Percentiles rank a stretch among this genome's conserved stretches.
These are phyloP conservation scores for Nicotiana knightiana DNA, from an alignment of 257 asterid species.

Conservation along the genomic window DNA sequence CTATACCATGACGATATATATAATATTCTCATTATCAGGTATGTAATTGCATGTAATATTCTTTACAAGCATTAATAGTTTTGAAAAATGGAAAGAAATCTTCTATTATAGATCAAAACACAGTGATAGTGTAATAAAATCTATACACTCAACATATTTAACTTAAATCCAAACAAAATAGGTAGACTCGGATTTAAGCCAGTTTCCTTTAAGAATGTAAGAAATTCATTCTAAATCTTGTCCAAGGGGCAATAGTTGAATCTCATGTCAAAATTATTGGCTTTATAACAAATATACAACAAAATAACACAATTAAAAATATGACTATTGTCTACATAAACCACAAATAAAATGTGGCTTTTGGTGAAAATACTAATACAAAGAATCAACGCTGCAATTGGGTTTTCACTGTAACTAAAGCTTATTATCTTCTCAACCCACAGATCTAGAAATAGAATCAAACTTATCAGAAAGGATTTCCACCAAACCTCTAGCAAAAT, in stretches of 20 bases:
- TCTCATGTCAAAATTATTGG: neutral
- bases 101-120: too few relatives aligned
- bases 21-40: too few relatives aligned
- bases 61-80: too few relatives aligned
- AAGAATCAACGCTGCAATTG: neutral
- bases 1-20: too few relatives aligned
- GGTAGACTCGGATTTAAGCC: too few relatives aligned
- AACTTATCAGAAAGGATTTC: neutral
- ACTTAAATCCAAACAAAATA: too few relatives aligned
- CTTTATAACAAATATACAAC: neutral
- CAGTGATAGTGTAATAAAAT: too few relatives aligned
- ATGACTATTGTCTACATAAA: neutral
- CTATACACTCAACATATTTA: too few relatives aligned
- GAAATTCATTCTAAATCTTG: neutral
- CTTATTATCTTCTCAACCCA: neutral
- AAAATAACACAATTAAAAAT: neutral
- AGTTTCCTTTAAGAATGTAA: too few relatives aligned
- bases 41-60: too few relatives aligned
- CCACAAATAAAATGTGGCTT: neutral
- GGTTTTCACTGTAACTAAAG: neutral
- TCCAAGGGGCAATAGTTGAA: neutral
- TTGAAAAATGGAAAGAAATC: too few relatives aligned
- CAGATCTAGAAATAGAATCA: neutral
- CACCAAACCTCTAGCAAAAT: neutral
- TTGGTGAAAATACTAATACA: neutral